Evolutionary conservation across 768 basidiomycete genomes (phyloP).

Genomic region (Dacryopinax spathularia): DNA sequence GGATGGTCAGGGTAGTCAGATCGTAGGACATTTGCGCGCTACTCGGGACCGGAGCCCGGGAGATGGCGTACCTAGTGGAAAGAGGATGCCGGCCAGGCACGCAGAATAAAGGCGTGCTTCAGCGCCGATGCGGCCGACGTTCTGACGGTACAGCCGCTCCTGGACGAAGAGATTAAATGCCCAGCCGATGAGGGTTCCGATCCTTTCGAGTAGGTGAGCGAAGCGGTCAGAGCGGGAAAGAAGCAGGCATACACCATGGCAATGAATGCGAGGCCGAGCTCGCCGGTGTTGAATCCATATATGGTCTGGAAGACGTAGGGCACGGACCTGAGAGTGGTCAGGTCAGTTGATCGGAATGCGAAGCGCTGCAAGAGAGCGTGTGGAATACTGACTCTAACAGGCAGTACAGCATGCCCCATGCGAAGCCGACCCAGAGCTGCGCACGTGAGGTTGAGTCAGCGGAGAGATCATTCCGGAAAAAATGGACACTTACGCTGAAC

Average conservation of each 20-base stretch:
- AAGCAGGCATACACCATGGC: slow-evolving; percentile 29
- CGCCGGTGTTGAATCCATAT: slow-evolving; percentile 45
- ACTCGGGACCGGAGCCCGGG: slow-evolving; percentile 4
- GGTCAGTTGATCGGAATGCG: neutral
- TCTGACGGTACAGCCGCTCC: slow-evolving; percentile 28
- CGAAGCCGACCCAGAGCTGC: slow-evolving; percentile 58
- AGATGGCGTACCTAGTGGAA: slow-evolving; percentile 35
- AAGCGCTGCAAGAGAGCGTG: too few relatives aligned
- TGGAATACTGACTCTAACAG: slow-evolving; percentile 45
- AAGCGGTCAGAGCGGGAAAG: slow-evolving; percentile 16
- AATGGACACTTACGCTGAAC: slow-evolving; percentile 42
- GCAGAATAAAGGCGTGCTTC: slow-evolving; percentile 51
- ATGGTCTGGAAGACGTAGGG: slow-evolving; percentile 40
- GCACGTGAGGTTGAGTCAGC: neutral
- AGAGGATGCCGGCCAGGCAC: slow-evolving; percentile 38
- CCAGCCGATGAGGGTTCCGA: slow-evolving; percentile 42
- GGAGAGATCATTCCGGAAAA: neutral
- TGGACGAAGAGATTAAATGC: slow-evolving; percentile 31
- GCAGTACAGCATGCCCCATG: slow-evolving; percentile 63
- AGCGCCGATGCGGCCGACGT: slow-evolving; percentile 23
- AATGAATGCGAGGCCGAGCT: slow-evolving; percentile 46
- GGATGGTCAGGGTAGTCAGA: slow-evolving; percentile 7
- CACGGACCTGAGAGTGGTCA: slow-evolving; percentile 13
- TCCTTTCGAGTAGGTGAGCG: slow-evolving; percentile 27
- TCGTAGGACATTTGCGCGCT: too few relatives aligned